These are phyloP conservation scores for Aureobasidium zeae DNA, from an alignment of 2,329 filamentous ascomycete genomes.

Conservation along the genomic window DNA sequence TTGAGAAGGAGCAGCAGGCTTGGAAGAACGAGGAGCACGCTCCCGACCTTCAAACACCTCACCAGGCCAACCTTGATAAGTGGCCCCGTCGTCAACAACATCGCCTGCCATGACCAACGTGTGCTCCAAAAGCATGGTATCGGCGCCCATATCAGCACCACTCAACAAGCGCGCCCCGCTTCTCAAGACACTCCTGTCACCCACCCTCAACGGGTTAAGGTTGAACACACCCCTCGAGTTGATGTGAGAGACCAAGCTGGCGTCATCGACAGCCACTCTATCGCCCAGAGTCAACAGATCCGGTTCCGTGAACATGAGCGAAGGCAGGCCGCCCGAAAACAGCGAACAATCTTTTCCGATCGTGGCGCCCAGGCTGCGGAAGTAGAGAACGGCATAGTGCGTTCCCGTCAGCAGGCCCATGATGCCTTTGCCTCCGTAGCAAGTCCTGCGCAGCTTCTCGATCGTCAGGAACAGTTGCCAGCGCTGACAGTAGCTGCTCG, in stretches of 20 bases:
- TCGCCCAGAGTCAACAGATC: conserved; percentile 47
- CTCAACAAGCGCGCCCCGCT: conserved; percentile 45
- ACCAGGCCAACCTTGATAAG: conserved; percentile 49
- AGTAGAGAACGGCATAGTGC: conserved; percentile 45
- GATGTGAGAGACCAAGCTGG: conserved; percentile 48
- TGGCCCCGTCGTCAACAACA: conserved; percentile 41
- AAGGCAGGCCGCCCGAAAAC: conserved; percentile 45
- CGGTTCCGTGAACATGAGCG: conserved; percentile 49
- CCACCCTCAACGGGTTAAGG: conserved; percentile 43
- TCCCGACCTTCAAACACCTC: conserved; percentile 28
- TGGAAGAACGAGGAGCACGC: conserved; percentile 4
- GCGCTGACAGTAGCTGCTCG: conserved; percentile 47
- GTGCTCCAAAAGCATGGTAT: conserved; percentile 48
- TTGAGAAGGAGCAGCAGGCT: no score
- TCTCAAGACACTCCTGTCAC: conserved; percentile 44
- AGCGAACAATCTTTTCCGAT: conserved; percentile 49
- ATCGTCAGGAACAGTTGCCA: conserved; percentile 48
- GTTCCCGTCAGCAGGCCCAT: conserved; percentile 47
- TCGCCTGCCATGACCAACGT: conserved; percentile 50
- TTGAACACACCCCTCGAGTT: conserved; percentile 50
- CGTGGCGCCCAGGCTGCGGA: conserved; percentile 43
- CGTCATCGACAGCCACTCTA: conserved; percentile 46
- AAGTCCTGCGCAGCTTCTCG: conserved; percentile 43
- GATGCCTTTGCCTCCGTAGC: conserved; percentile 44
- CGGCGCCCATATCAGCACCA: conserved; percentile 45